phyloP scores from a whole-genome alignment of 345 rosid genomes.

The Kernera saxatilis region DNA sequence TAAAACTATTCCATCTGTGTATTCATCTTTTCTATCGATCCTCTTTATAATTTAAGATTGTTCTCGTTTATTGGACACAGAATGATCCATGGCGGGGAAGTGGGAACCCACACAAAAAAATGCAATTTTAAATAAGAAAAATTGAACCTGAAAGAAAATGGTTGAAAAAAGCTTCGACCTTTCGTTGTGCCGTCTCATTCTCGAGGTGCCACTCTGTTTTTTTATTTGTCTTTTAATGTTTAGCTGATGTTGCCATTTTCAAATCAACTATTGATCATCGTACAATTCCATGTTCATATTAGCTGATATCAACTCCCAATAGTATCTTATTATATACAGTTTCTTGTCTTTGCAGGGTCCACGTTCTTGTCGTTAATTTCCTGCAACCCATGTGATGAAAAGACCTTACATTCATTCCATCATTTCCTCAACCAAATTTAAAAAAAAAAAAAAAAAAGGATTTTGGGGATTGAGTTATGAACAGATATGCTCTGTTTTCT shows the following conservation, averaged over 20 bases:
- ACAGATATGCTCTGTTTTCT: not conserved
- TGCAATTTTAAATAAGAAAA: no score
- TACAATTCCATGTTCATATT: slow-evolving; percentile 5
- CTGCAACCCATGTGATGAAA: slow-evolving; percentile 23
- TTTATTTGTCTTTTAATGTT: not conserved
- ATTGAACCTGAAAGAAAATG: not conserved
- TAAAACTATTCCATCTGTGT: no score
- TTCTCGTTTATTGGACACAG: no score
- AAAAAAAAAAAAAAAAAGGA: not conserved
- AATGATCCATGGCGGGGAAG: no score
- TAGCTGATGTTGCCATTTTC: slow-evolving; percentile 4
- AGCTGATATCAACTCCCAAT: not conserved
- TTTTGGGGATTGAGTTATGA: not conserved
- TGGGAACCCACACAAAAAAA: no score
- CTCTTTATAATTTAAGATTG: no score
- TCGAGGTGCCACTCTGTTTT: not conserved
- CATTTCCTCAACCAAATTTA: not conserved
- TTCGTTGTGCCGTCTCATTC: slow-evolving; percentile 1
- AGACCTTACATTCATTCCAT: slow-evolving; percentile 4
- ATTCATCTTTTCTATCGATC: no score
- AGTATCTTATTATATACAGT: not conserved
- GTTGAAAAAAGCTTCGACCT: not conserved
- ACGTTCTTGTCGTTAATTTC: slow-evolving; percentile 4
- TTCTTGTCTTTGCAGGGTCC: slow-evolving; percentile 19
- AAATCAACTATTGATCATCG: slow-evolving; percentile 4